Evolutionary conservation across 257 asterid genomes (phyloP).

Genomic region (Nicotiana tomentosiformis): DNA sequence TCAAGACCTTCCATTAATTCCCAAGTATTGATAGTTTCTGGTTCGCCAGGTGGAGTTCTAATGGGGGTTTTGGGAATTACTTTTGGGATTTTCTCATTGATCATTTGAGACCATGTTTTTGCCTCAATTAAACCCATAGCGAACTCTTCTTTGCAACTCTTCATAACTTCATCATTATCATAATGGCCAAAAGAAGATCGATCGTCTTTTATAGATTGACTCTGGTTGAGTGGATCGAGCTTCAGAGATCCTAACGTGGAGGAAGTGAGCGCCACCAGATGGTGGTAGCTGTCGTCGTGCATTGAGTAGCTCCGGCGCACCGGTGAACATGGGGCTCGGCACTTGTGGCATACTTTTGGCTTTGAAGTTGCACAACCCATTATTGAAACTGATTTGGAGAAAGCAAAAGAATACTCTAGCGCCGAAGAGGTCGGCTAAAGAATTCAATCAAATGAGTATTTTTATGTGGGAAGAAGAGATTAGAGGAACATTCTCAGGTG

Average conservation of each 20-base stretch:
- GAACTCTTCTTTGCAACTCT: conserved; percentile 44
- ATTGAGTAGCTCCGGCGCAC: conserved; percentile 70
- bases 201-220: conserved; percentile 6
- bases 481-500: conserved; percentile 42
- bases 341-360: conserved; percentile 53
- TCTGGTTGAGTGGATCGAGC: conserved; percentile 52
- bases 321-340: conserved; percentile 52
- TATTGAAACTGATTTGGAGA: not conserved
- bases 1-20: conserved; percentile 79
- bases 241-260: conserved; percentile 74
- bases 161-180: conserved; percentile 8
- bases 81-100: conserved; percentile 54
- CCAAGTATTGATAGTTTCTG: conserved; percentile 65
- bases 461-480: conserved; percentile 21
- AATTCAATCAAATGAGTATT: not conserved
- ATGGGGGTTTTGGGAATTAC: conserved; percentile 45
- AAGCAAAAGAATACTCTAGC: not conserved
- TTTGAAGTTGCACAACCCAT: conserved; percentile 95
- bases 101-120: conserved; percentile 69
- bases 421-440: not conserved
- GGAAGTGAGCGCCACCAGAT: conserved; percentile 72
- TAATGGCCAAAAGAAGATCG: conserved; percentile 13
- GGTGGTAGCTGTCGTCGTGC: conserved; percentile 56
- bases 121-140: conserved; percentile 74
- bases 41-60: conserved; percentile 63